Evolutionary conservation across 176 grass and related monocot genomes (phyloP).

Genomic region (Triticum monococcum): DNA sequence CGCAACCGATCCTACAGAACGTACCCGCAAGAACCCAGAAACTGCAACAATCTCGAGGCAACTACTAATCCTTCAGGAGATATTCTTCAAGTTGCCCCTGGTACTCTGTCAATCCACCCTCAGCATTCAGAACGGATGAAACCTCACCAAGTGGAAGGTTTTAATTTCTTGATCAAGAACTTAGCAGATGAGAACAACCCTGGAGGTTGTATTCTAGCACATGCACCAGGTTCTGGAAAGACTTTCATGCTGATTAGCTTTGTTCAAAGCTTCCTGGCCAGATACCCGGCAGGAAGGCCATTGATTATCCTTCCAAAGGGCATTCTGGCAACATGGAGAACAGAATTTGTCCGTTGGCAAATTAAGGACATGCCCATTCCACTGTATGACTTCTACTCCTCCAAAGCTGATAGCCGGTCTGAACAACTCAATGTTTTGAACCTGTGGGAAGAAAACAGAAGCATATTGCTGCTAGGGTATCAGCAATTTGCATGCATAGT

Average conservation of each 20-base stretch:
- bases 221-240: constrained; percentile 87
- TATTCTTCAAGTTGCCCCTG: constrained; percentile 29
- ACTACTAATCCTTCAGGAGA: constrained; percentile 12
- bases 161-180: constrained; percentile 83
- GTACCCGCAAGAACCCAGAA: constrained; percentile 25
- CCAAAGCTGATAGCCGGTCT: constrained; percentile 48
- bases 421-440: constrained; percentile 72
- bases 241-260: constrained; percentile 88
- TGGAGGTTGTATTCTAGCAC: constrained; percentile 88
- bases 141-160: constrained; percentile 81
- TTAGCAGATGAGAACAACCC: constrained; percentile 71
- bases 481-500: constrained; percentile 70
- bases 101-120: constrained; percentile 53
- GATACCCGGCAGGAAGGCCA: constrained; percentile 62
- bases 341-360: constrained; percentile 79
- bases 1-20: constrained; percentile 40
- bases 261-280: constrained; percentile 79
- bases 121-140: constrained; percentile 68
- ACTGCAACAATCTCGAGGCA: constrained; percentile 29
- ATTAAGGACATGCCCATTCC: constrained; percentile 42
- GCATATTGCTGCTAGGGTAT: constrained; percentile 73
- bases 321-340: constrained; percentile 72
- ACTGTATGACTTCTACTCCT: constrained; percentile 77
- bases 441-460: constrained; percentile 68
- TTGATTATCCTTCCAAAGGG: constrained; percentile 88